phyloP scores from a whole-genome alignment of 2,329 filamentous ascomycete genomes.

The Phialemonium atrogriseum region DNA sequence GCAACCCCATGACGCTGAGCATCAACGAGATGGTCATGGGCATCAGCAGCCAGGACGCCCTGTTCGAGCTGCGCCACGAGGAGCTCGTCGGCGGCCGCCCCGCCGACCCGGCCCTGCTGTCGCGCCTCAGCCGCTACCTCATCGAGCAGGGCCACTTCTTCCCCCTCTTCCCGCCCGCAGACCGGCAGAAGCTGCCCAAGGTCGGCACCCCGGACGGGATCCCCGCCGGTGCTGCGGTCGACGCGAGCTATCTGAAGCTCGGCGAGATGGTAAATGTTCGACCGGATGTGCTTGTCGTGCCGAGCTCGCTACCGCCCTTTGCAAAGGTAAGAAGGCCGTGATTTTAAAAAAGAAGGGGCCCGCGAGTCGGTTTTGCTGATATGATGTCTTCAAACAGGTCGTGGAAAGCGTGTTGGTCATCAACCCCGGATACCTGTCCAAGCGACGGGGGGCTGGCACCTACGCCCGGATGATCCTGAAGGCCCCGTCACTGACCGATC shows the following conservation, averaged over 20 bases:
- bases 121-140: conserved; percentile 66
- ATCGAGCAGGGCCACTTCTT: conserved; percentile 89
- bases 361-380: conserved; percentile 7
- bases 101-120: conserved; percentile 52
- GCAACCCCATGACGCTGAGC: conserved; percentile 83
- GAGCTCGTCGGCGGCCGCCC: conserved; percentile 56
- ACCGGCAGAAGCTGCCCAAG: conserved; percentile 58
- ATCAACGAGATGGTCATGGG: conserved; percentile 83
- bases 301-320: conserved; percentile 77
- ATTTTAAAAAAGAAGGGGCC: neutral
- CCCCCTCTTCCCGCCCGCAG: conserved; percentile 76
- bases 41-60: conserved; percentile 72
- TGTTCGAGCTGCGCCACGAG: conserved; percentile 73
- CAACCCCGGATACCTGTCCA: conserved; percentile 83
- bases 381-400: conserved; percentile 55
- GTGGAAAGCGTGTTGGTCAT: conserved; percentile 84
- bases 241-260: conserved; percentile 76
- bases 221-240: conserved; percentile 69
- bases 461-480: conserved; percentile 74
- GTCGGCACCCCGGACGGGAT: conserved; percentile 51
- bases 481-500: conserved; percentile 50
- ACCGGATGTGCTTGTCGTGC: conserved; percentile 77
- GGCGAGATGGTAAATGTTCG: conserved; percentile 83
- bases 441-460: conserved; percentile 75
- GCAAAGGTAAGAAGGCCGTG: conserved; percentile 57